These are phyloP conservation scores for Lactarius quietus DNA, from an alignment of 768 basidiomycete genomes.

Conservation along the genomic window DNA sequence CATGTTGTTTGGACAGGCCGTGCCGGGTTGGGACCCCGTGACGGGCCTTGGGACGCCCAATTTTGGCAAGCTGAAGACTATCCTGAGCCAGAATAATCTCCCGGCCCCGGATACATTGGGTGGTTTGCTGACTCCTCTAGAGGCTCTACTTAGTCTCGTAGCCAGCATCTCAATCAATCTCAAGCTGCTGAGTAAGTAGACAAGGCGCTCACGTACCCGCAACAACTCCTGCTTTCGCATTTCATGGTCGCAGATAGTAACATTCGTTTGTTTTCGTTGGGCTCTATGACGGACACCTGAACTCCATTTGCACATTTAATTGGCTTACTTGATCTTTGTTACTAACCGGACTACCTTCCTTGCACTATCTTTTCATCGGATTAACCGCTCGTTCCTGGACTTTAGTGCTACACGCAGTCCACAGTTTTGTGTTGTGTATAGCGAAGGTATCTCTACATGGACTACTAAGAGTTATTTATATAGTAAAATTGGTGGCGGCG, in stretches of 20 bases:
- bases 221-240: neutral
- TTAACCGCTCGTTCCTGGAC: neutral
- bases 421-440: neutral
- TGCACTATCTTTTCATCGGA: neutral
- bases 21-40: conserved; percentile 37
- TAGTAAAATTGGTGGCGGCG: too few relatives aligned
- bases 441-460: too few relatives aligned
- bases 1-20: conserved; percentile 25
- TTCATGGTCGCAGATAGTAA: neutral
- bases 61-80: conserved; percentile 32
- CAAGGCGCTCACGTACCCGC: neutral
- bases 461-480: too few relatives aligned
- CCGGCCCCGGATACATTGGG: neutral
- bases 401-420: neutral
- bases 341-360: neutral
- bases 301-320: neutral
- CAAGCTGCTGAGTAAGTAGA: neutral
- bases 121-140: neutral
- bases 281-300: neutral
- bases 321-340: neutral
- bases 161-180: neutral
- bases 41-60: conserved; percentile 36
- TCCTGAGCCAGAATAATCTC: conserved; percentile 23
- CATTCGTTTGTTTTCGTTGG: neutral
- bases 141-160: neutral